Evolutionary conservation across 805 yeast genomes (phyloP).

Genomic region (Lipomyces yamadae): DNA sequence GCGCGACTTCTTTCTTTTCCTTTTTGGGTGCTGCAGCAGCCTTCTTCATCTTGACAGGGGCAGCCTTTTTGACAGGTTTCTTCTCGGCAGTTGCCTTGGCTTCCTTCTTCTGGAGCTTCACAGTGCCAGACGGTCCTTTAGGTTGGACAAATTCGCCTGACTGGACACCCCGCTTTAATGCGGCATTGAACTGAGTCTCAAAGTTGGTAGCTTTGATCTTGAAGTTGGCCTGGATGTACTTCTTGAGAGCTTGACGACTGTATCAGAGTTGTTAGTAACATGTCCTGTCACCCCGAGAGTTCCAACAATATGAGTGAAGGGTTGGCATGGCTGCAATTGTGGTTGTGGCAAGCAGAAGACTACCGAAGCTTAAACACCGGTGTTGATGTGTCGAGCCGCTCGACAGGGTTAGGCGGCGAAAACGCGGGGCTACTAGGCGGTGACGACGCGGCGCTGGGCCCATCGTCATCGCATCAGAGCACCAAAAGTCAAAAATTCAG

Average conservation of each 20-base stretch:
- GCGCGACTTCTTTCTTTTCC: conserved; percentile 30
- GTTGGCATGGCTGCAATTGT: neutral
- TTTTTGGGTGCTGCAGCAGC: conserved; percentile 38
- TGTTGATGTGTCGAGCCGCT: neutral
- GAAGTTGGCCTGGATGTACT: conserved; percentile 70
- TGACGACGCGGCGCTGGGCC: conserved; percentile 3
- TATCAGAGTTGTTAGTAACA: neutral
- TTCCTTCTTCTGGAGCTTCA: conserved; percentile 62
- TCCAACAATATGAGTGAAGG: neutral
- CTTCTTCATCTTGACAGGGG: conserved; percentile 41
- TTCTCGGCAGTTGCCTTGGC: conserved; percentile 44
- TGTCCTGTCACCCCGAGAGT: neutral
- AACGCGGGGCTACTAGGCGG: neutral
- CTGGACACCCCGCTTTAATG: conserved; percentile 79
- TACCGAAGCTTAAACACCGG: neutral
- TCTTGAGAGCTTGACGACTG: conserved; percentile 86
- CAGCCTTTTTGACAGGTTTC: conserved; percentile 43
- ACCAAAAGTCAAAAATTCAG: conserved; percentile 36
- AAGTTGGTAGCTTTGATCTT: conserved; percentile 65
- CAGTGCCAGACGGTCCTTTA: conserved; percentile 88
- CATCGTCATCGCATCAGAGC: neutral
- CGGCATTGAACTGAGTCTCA: conserved; percentile 73
- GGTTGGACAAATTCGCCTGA: conserved; percentile 80
- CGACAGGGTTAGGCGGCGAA: neutral
- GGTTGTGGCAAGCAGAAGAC: neutral